Base-by-base conservation (phyloP, 495 filamentous ascomycete genomes). In the Parathielavia hyrcaniae region DNA sequence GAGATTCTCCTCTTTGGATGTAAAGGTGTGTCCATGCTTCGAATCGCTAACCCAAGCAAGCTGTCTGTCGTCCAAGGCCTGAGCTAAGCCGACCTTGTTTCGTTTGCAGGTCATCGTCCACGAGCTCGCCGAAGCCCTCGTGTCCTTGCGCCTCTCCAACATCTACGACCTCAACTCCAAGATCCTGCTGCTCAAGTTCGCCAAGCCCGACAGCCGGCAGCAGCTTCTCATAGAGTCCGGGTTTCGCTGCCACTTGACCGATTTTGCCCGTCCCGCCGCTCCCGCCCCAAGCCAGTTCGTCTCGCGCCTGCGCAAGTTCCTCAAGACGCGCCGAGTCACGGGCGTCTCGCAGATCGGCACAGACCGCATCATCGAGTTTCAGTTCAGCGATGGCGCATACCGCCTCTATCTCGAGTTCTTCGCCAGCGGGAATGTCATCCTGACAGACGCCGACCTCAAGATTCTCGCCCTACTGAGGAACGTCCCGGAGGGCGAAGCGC, bases 101-200 rank as follows among this genome's bases (percentile, higher is more conserved):
- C 46, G 20, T 35, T 23, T 55, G 6, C 62, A 96, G 89, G 88
- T 95, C 70, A 91, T 97, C 63, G 85, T 89, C 26, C 88, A 95
- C 69, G 93, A 98, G 79, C 87, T 98, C 55, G 87, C 86, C 20
- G 74, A 80, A 53, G 79, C 77, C 39, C 79, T 97, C 45, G 82
- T 86, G 58, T 82, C 81, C 50, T 78, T 97, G 54, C 89, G 93
- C 46, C 81, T 97, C 30, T 80, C 86, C 54, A 98, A 98, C 74
- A 84, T 96, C 72, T 96, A 97, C 77, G 93, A 97, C 74, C 82
- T 98, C 57, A 92, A 88, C 58, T 88, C 90, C 51, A 87, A 91
- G 61, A 95, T 97, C 70, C 91, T 97, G 71, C 87, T 98, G 20
- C 82, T 98, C 72, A 97, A 96, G 69, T 81, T 85, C 61, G 86